Base-by-base conservation (phyloP, 2,329 filamentous ascomycete species). In the Paracoccidioides lutzii region DNA sequence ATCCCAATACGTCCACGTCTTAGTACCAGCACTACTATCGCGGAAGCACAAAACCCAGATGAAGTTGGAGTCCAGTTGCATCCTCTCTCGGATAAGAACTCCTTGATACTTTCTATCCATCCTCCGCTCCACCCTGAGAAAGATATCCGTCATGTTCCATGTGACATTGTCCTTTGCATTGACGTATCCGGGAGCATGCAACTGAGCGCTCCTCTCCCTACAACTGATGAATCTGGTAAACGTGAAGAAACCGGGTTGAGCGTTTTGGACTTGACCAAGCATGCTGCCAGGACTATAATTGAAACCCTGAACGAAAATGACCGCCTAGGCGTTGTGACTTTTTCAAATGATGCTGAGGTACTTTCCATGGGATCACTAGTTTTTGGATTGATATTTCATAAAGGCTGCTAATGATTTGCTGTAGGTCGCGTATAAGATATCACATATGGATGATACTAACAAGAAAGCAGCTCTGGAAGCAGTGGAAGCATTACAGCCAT, bases 161-260 rank as follows among this genome's bases (percentile, higher is more conserved):
- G 78, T 63, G 81, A 83, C 58, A 78, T 84, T 37, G 80, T 82
- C 2, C 72, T 84, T 2, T 80, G 80, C 14, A 81, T 84, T 54
- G 81, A 84, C 62, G 73, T 82, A 12, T 84, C 81, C 0, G 73
- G 71, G 0, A 82, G 79, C 66, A 84, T 84, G 81, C 52, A 57
- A 0, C 53, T 57, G 0, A 60, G 66, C 1, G 80, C 80, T 0
- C 77, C 76, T 0, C 70, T 77, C 0, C 77, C 79, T 0, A 57
- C 55, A n/a, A 62, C 62, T 8, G 63, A 63, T 14, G 62, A 66
- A 14, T 51, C 54, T n/a, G 60, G 59, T 37, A 55, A 64, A 38
- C 61, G 58, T 33, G 78, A 82, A 59, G 63, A 72, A 22, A 74
- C 74, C 1, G 80, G 80, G 0, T 67, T 83, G 0, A 77, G 75